phyloP scores from a whole-genome alignment of 1,284 basidiomycete genomes.

The Stygiomarasmius scandens region DNA sequence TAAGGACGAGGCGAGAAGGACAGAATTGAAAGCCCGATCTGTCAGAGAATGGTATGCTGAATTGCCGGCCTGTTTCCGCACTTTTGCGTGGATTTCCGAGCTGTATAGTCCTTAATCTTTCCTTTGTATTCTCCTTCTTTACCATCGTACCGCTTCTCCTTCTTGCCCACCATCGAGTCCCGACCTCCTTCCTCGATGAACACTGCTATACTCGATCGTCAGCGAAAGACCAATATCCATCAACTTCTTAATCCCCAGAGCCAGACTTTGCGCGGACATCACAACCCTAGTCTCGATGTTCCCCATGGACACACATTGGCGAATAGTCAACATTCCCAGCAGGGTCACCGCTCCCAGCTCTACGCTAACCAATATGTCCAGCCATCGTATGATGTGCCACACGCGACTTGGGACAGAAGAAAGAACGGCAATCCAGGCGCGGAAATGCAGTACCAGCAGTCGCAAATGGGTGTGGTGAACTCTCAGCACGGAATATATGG shows the following conservation, averaged over 20 bases:
- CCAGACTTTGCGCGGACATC: background rate
- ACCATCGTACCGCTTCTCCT: background rate
- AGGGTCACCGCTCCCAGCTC: background rate
- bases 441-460: background rate
- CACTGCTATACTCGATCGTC: background rate
- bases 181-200: background rate
- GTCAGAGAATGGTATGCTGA: background rate
- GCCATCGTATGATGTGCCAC: background rate
- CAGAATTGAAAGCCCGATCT: background rate
- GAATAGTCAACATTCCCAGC: background rate
- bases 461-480: background rate
- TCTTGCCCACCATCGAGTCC: background rate
- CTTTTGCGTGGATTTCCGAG: background rate
- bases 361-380: background rate
- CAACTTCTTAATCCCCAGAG: background rate
- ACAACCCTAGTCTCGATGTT: background rate
- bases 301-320: background rate
- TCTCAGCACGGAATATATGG: background rate
- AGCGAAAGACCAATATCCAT: background rate
- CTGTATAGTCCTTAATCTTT: background rate
- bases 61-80: background rate
- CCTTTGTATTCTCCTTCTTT: background rate
- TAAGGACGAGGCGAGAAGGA: background rate
- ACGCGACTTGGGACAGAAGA: background rate
- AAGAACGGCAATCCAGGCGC: background rate